Base-by-base conservation (phyloP, 2,329 filamentous ascomycete species). In the Aureobasidium mangrovei region DNA sequence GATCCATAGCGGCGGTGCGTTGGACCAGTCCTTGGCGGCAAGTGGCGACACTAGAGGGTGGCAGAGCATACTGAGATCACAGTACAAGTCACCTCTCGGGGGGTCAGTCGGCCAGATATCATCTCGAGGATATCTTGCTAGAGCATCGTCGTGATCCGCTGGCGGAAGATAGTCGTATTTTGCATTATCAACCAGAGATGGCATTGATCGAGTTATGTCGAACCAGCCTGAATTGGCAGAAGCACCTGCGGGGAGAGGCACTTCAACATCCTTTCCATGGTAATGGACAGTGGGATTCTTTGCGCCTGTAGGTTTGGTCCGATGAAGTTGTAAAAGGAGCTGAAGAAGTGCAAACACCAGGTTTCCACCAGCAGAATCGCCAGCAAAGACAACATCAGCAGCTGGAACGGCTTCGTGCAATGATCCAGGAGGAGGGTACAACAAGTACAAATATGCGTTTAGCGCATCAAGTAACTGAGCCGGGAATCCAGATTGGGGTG, bases 341-440 rank as follows among this genome's bases (percentile, higher is more conserved):
- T 88, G 85, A 0, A 86, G 72, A 0, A 93, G 75, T 0, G 80
- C 78, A 10, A 88, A 74, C 10, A 74, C 70, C 39, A 91, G 77
- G 60, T 86, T 86, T 2, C 85, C 88, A 10, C 88, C 88, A 3
- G 88, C 87, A 55, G 80, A 85, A 64, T 93, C 88, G 38, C 88
- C 88, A 2, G 78, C 77, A 60, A 93, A 73, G 7, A 90, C 81
- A 40, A 93, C 83, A 54, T 88, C 74, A 40, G 75, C 72, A 0
- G 88, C 75, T 4, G 75, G 70, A 1, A 91, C 78, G 2, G 86
- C 72, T 10, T 77, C 73, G 65, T 93, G 87, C 42, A 82, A 77
- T 0, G 86, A 78, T 18, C 77, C 84, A 0, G 79, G 73, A 0
- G 85, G 84, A 9, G 88, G 88, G 61, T 88, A 84, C 1, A 93